Percentiles rank a stretch among this genome's conserved stretches.
Evolutionary conservation across 495 filamentous ascomycete genomes (phyloP).

Genomic region (Talaromyces trachyspermus): DNA sequence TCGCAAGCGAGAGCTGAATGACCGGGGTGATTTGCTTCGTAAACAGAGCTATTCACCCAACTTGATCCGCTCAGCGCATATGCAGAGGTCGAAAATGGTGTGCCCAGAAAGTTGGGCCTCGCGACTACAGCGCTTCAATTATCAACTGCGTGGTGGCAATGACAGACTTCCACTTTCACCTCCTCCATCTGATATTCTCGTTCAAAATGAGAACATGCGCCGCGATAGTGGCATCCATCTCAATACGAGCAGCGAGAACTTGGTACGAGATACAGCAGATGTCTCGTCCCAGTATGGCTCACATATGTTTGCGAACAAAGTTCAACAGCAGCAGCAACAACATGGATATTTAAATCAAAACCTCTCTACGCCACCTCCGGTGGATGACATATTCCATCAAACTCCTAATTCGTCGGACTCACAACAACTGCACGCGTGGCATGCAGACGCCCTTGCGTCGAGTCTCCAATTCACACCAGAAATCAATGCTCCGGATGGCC

Average conservation of each 20-base stretch:
- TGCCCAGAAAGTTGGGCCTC: constrained; percentile 36
- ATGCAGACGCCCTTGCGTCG: constrained; percentile 35
- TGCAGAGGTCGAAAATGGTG: constrained; percentile 35
- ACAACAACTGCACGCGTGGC: constrained; percentile 39
- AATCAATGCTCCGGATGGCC: constrained; percentile 30
- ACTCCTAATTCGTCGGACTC: constrained; percentile 39
- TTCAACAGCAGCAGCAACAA: constrained; percentile 31
- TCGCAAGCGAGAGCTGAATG: constrained; percentile 31
- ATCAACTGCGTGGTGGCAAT: constrained; percentile 23
- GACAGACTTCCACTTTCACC: constrained; percentile 39
- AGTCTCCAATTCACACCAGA: constrained; percentile 35
- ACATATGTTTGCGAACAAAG: constrained; percentile 27
- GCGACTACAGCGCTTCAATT: constrained; percentile 34
- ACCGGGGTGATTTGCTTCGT: constrained; percentile 28
- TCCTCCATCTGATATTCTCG: constrained; percentile 35
- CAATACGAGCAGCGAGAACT: constrained; percentile 5
- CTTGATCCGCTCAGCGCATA: constrained; percentile 32
- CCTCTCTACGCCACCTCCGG: constrained; percentile 34
- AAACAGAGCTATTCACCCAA: constrained; percentile 41
- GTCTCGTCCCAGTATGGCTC: constrained; percentile 32
- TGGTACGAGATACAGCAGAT: constrained; percentile 23
- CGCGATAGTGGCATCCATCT: constrained; percentile 16
- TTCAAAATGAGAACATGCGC: constrained; percentile 34
- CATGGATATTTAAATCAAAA: constrained; percentile 29
- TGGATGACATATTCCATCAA: constrained; percentile 38